A percentile compares a stretch with the other conserved stretches of the same genome.
These are phyloP conservation scores for Conticribra weissflogii DNA, from an alignment of 108 stramenopile species.

Conservation along the genomic window DNA sequence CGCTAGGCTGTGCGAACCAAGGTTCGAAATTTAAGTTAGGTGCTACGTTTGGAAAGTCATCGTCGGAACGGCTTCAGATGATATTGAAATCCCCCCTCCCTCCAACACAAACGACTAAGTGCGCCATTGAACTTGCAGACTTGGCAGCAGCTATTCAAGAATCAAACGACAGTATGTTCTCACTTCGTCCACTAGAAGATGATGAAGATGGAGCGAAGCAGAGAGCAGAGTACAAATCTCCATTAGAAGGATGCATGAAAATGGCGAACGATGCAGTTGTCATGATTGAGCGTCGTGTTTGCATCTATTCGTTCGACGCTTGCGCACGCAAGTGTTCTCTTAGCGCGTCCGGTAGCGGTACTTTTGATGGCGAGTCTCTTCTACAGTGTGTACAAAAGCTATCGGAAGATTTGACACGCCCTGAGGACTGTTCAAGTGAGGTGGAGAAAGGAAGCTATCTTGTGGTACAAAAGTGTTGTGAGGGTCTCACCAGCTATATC, in stretches of 20 bases:
- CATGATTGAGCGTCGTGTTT: conserved; percentile 81
- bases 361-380: conserved; percentile 83
- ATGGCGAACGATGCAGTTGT: conserved; percentile 76
- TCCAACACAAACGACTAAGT: conserved; percentile 76
- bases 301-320: conserved; percentile 89
- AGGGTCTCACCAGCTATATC: conserved; percentile 84
- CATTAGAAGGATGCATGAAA: conserved; percentile 64
- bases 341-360: conserved; percentile 82
- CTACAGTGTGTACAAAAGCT: conserved; percentile 72
- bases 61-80: conserved; percentile 69
- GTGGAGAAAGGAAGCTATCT: conserved; percentile 87
- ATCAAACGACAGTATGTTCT: conserved; percentile 43
- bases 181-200: conserved; percentile 42
- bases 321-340: conserved; percentile 77
- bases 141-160: conserved; percentile 71
- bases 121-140: conserved; percentile 81
- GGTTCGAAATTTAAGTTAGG: conserved; percentile 67
- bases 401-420: conserved; percentile 75
- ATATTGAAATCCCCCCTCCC: conserved; percentile 78
- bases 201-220: conserved; percentile 24
- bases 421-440: conserved; percentile 80
- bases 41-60: conserved; percentile 71
- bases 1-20: conserved; percentile 73
- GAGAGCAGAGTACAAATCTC: conserved; percentile 46
- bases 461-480: conserved; percentile 83